A percentile compares a stretch with the other conserved stretches of the same genome.
Conservation (phyloP, 306 rosid genomes). For the Gastrolobium bilobum region DNA sequence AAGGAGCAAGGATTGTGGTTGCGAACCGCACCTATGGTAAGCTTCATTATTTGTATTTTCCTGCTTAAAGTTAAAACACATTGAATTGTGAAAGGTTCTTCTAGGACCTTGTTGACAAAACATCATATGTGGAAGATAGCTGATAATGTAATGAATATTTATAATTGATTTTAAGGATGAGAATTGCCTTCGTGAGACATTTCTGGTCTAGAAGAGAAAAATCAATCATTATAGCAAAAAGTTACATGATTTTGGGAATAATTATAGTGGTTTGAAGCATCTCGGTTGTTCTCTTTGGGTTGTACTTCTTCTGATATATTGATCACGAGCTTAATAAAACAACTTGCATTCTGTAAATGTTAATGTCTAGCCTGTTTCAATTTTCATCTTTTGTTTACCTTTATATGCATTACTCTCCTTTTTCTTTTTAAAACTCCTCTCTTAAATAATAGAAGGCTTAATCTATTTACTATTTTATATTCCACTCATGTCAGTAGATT, state of each 20-base stretch:
- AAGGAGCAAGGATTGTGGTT: constrained; percentile 92
- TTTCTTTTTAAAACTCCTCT: constrained; percentile 2
- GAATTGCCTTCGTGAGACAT: constrained; percentile 15
- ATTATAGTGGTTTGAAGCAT: constrained; percentile 24
- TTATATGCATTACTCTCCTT: constrained; percentile 17
- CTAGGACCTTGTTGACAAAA: constrained; percentile 20
- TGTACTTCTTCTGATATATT: constrained; percentile 6
- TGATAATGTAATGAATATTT: constrained; percentile 33
- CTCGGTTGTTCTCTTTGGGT: constrained; percentile 26
- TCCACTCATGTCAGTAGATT: constrained; percentile 10
- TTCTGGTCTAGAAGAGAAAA: constrained; percentile 5
- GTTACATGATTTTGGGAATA: constrained; percentile 28
- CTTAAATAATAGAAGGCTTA: constrained; percentile 19
- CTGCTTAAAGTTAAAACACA: constrained; percentile 17
- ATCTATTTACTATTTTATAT: constrained; percentile 13
- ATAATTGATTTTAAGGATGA: constrained; percentile 24
- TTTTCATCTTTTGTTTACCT: constrained; percentile 25
- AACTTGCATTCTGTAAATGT: constrained; percentile 22
- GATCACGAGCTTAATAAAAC: background rate
- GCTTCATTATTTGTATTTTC: constrained; percentile 41
- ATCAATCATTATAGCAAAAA: constrained; percentile 7
- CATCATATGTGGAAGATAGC: constrained; percentile 34
- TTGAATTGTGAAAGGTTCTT: constrained; percentile 39
- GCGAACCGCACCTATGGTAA: constrained; percentile 94
- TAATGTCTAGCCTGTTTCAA: background rate